Percentiles rank a stretch among this genome's conserved stretches.
These are phyloP conservation scores for Aspergillus chevalieri DNA, from an alignment of 2,329 filamentous ascomycete genomes.

Conservation along the genomic window DNA sequence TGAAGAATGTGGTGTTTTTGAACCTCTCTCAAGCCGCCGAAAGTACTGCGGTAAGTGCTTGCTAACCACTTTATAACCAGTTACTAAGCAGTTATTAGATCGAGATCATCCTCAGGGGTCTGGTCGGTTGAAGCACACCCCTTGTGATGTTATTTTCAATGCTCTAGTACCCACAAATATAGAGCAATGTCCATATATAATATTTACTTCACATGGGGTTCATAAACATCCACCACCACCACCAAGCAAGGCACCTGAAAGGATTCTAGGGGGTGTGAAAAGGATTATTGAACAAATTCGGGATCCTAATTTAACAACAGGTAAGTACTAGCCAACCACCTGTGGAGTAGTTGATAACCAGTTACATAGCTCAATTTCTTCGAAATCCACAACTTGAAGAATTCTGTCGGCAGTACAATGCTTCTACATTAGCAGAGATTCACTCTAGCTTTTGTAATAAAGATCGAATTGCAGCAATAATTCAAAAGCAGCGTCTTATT, in stretches of 20 bases:
- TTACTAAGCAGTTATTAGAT: too few species aligned
- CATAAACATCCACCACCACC: conserved; percentile 10
- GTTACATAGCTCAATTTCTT: too few species aligned
- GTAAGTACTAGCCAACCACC: too few species aligned
- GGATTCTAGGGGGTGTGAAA: conserved; percentile 3
- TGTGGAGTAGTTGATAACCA: too few species aligned
- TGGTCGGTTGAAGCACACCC: conserved; percentile 1
- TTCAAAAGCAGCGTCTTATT: conserved; percentile 5
- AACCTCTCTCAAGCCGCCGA: too few species aligned
- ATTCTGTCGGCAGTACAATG: conserved; percentile 7
- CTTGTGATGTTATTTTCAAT: conserved; percentile 6
- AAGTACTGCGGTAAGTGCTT: conserved; percentile 3
- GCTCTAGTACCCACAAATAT: too few species aligned
- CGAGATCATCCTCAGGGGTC: conserved; percentile 6
- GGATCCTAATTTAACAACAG: conserved; percentile 2
- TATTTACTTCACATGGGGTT: conserved; percentile 8
- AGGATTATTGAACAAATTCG: conserved; percentile 2
- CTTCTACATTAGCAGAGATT: conserved; percentile 5
- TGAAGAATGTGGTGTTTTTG: conserved; percentile 6
- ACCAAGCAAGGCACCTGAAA: background rate
- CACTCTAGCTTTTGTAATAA: conserved; percentile 5
- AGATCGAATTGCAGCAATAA: conserved; percentile 4
- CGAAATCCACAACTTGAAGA: conserved; percentile 3
- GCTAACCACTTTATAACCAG: too few species aligned
- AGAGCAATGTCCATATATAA: conserved; percentile 6